phyloP scores from a whole-genome alignment of 192 early-diverging fungal genomes.

The Gaertneriomyces semiglobifer region DNA sequence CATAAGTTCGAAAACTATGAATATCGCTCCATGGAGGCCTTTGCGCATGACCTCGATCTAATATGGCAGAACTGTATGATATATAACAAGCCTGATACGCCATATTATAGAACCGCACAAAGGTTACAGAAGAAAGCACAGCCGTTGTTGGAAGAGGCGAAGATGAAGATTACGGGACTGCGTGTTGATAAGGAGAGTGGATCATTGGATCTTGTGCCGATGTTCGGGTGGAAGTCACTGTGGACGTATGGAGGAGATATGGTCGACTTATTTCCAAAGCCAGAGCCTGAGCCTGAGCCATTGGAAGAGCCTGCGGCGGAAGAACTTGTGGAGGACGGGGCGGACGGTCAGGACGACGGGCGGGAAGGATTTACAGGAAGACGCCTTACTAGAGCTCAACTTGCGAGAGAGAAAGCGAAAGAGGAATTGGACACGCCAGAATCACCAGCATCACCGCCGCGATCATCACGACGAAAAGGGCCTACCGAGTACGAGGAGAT shows the following conservation, averaged over 20 bases:
- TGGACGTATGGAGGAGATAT: constrained; percentile 13
- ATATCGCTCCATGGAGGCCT: constrained; percentile 58
- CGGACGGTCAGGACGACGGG: background rate
- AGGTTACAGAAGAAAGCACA: constrained; percentile 41
- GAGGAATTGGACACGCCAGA: constrained; percentile 12
- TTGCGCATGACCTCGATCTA: constrained; percentile 67
- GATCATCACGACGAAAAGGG: background rate
- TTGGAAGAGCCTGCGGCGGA: background rate
- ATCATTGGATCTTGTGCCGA: constrained; percentile 17
- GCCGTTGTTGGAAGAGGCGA: constrained; percentile 20
- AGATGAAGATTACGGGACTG: constrained; percentile 15
- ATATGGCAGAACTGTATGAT: constrained; percentile 71
- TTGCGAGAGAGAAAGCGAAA: constrained; percentile 3
- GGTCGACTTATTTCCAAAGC: constrained; percentile 22
- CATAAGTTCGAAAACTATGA: constrained; percentile 51
- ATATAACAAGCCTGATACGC: constrained; percentile 73
- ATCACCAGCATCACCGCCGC: background rate
- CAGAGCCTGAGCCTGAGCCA: background rate
- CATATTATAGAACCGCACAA: constrained; percentile 64
- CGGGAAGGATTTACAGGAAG: constrained; percentile 5
- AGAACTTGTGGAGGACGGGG: background rate
- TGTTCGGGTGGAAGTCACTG: background rate
- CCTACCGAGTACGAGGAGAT: background rate
- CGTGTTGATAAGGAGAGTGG: constrained; percentile 33
- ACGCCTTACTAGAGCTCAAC: background rate